A percentile compares a stretch with the other conserved stretches of the same genome.
phyloP scores from a whole-genome alignment of 345 rosid genomes.

The Hypericum androsaemum region DNA sequence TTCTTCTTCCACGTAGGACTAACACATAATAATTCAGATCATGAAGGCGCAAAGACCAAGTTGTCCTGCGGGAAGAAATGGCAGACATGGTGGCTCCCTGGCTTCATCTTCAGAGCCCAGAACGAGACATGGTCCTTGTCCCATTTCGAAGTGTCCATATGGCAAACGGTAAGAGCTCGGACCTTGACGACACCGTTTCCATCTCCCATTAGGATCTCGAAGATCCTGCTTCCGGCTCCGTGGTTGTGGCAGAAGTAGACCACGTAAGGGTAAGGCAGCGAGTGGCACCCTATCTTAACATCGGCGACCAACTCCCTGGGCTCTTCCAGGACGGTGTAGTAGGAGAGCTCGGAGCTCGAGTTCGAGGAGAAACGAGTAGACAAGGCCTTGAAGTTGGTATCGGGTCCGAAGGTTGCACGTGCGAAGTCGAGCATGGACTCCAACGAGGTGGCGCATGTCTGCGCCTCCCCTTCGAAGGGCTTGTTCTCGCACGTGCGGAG shows the following conservation, averaged over 20 bases:
- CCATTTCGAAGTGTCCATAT: slow-evolving; percentile 2
- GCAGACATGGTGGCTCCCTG: neutral
- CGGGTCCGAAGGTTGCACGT: no score
- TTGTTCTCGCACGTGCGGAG: no score
- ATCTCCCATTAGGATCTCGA: neutral
- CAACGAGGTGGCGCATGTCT: no score
- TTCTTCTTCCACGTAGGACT: no score
- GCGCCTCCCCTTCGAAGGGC: no score
- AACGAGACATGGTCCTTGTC: neutral
- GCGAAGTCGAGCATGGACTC: no score
- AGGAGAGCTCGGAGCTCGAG: no score
- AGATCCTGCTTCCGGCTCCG: neutral
- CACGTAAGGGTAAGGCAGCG: slow-evolving; percentile 1
- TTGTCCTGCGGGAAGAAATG: neutral
- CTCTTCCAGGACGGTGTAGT: neutral
- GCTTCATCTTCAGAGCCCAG: neutral
- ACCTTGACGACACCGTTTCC: neutral
- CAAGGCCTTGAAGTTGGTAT: no score
- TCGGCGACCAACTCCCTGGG: neutral
- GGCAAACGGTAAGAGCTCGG: neutral
- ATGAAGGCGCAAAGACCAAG: neutral
- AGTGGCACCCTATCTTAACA: neutral
- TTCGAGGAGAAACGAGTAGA: no score
- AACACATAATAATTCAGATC: no score
- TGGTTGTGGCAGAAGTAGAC: neutral